Evolutionary conservation across 1,284 basidiomycete species (phyloP).

Genomic region (Papiliotrema laurentii): DNA sequence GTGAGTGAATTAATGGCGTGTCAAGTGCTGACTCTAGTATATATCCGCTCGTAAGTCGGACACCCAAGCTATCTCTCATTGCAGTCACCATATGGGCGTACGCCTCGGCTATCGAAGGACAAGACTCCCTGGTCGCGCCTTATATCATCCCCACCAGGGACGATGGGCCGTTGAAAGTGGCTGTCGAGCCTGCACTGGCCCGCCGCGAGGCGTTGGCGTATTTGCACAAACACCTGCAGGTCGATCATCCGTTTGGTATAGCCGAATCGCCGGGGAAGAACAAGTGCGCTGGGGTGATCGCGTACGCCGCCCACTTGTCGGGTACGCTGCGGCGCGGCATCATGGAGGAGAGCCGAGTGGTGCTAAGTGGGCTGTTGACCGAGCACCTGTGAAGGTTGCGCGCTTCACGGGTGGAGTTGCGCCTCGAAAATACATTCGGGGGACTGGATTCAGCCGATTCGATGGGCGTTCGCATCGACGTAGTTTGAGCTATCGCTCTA

Average conservation of each 20-base stretch:
- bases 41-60: constrained; percentile 10
- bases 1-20: constrained; percentile 6
- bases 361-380: constrained; percentile 16
- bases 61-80: background rate
- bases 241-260: background rate
- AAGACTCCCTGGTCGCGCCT: constrained; percentile 8
- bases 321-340: constrained; percentile 17
- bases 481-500: no score
- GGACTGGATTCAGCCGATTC: no score
- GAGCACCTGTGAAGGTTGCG: constrained; percentile 13
- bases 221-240: constrained; percentile 1
- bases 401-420: no score
- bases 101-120: constrained; percentile 16
- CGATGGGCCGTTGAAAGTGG: background rate
- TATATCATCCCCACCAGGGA: constrained; percentile 7
- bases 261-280: constrained; percentile 15
- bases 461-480: no score
- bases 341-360: constrained; percentile 20
- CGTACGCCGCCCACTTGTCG: constrained; percentile 22
- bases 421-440: no score
- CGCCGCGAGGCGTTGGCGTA: constrained; percentile 17
- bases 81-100: constrained; percentile 25
- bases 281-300: constrained; percentile 17
- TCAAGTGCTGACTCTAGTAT: constrained; percentile 9
- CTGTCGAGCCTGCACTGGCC: constrained; percentile 22